Evolutionary conservation across 2,329 filamentous ascomycete species (phyloP).

Genomic region (Calonectria henricotiae): DNA sequence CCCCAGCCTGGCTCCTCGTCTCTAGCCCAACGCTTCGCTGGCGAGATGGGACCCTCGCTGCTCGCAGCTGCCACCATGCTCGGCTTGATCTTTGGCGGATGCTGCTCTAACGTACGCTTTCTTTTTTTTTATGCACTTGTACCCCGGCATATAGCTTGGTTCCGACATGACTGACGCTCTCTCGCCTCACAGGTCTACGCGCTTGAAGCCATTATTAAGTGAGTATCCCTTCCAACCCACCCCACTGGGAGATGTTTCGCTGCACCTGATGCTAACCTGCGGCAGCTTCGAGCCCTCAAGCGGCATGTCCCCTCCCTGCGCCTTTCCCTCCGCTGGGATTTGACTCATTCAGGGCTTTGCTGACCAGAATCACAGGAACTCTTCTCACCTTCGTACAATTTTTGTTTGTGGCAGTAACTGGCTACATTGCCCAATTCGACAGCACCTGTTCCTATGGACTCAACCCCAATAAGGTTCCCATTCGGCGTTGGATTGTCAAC

Average conservation of each 20-base stretch:
- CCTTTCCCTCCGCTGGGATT: neutral
- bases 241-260: conserved; percentile 8
- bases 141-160: conserved; percentile 2
- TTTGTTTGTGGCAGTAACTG: conserved; percentile 84
- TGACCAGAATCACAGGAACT: conserved; percentile 71
- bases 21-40: conserved; percentile 46
- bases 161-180: conserved; percentile 35
- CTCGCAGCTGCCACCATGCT: conserved; percentile 79
- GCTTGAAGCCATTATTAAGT: conserved; percentile 95
- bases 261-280: conserved; percentile 39
- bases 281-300: conserved; percentile 85
- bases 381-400: conserved; percentile 93
- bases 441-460: conserved; percentile 80
- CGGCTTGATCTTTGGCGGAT: conserved; percentile 93
- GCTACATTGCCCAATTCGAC: conserved; percentile 84
- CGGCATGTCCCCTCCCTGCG: conserved; percentile 66
- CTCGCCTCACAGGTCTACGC: conserved; percentile 83
- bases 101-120: conserved; percentile 86
- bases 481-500: conserved; percentile 89
- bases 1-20: conserved; percentile 37
- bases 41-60: conserved; percentile 56
- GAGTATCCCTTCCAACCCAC: conserved; percentile 57
- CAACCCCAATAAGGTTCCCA: conserved; percentile 83
- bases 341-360: conserved; percentile 24
- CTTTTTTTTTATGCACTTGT: conserved; percentile 5